Conservation (phyloP, 768 basidiomycete genomes). For the Boletus speciosus region DNA sequence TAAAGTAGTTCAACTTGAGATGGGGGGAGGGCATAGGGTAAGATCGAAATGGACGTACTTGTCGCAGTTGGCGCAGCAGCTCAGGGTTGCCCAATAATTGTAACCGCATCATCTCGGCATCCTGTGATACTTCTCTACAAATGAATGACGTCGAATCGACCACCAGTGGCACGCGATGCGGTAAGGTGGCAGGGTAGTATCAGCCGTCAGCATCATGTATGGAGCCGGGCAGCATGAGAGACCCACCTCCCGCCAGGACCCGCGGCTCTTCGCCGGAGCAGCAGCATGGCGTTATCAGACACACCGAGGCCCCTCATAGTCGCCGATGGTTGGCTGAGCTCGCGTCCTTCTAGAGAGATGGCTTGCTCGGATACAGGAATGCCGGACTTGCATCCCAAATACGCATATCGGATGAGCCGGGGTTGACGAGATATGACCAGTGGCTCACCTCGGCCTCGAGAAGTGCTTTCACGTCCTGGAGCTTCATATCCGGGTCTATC, state of each 20-base stretch:
- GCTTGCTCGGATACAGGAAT: constrained; percentile 71
- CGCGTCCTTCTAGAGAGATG: constrained; percentile 63
- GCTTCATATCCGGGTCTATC: constrained; percentile 86
- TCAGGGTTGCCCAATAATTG: constrained; percentile 82
- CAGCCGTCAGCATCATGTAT: neutral
- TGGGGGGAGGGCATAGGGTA: neutral
- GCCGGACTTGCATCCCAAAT: constrained; percentile 57
- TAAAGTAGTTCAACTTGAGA: neutral
- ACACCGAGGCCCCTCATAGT: constrained; percentile 70
- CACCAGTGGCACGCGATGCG: neutral
- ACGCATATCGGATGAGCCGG: neutral
- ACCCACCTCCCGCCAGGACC: constrained; percentile 41
- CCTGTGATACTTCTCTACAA: constrained; percentile 64
- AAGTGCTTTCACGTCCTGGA: constrained; percentile 89
- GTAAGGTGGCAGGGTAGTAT: neutral
- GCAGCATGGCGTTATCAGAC: constrained; percentile 55
- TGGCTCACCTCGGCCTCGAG: constrained; percentile 90
- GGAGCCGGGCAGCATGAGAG: neutral
- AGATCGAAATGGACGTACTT: constrained; percentile 38
- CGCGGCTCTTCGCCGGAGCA: constrained; percentile 60
- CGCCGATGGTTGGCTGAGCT: constrained; percentile 60
- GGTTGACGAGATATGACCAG: neutral
- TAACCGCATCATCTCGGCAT: constrained; percentile 87
- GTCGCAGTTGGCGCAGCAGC: constrained; percentile 69
- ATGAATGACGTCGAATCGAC: neutral